Evolutionary conservation across 2,329 filamentous ascomycete genomes (phyloP), one percentile per base, ranked within the genome.

Genomic region (Ascochyta rabiei): DNA sequence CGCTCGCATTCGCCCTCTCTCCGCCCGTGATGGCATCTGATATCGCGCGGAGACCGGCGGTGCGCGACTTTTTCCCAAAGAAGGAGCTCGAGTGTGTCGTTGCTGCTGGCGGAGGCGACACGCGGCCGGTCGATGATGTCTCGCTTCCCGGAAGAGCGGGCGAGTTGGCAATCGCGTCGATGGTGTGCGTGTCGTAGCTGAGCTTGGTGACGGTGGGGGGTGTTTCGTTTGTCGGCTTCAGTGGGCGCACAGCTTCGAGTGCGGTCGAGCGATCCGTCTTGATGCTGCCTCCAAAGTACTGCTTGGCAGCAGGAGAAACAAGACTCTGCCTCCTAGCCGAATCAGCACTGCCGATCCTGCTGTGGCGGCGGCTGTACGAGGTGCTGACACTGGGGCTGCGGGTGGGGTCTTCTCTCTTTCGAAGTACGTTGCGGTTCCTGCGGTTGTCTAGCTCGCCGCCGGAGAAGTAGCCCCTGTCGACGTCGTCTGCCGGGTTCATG

Each of bases 401-500:
- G 33, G 88, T 87, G 18, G 79, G 77, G 58, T 76, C 80, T 33
- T 90, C 87, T 77, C 95, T 96, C 74, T 90, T 91, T 21, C 75
- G 72, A 61, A 97, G 79, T 41, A 95, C 81, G 70, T 91, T 96
- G 40, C 90, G 85, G 45, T 72, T 76, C 65, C 85, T 86, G 53
- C 89, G 86, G 38, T 84, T 84, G 60, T 97, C 92, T 10, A 87
- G 81, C 68, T 98, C 93, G 15, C 89, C 89, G 3, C 93, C 91
- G 7, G 93, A 97, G 70, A 97, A 96, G 74, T 98, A 98, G 21
- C 93, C 93, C 31, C 91, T 85, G 67, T 98, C 95, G 15, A 91
- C 75, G 57, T 96, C 90, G 51, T 77, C 75, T 40, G 76, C 69
- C 69, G 69, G 59, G 42, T 64, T 71, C 59, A 75, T 56, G 34